Base-by-base conservation (phyloP, 352 stramenopile genomes). In the Pythium utonaiense region DNA sequence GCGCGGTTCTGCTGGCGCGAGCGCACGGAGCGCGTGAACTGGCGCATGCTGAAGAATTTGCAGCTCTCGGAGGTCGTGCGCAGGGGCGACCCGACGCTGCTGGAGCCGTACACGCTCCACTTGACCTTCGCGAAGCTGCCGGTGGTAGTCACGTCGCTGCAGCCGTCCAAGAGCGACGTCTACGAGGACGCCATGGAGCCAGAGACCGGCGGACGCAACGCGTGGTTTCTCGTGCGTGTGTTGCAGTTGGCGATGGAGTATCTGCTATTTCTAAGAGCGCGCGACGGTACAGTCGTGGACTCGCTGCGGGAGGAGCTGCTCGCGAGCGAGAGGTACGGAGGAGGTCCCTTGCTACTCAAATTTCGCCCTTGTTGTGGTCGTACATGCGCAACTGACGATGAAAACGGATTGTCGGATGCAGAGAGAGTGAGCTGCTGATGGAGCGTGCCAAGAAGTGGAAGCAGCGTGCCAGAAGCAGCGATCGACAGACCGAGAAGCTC, bases 231-330 rank as follows among this genome's bases (percentile, higher is more conserved):
- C 14, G 72, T 88, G 65, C 78, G 78, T 5, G 47, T 89, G 34
- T 50, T 93, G 25, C 83, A 93, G 66, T 62, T 93, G 36, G 54
- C 83, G 9, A 89, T 88, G 75, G 83, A 93, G 61, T 93, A 84
- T 67, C 28, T 93, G 54, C 75, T 91, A 13, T 93, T 80, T 58
- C 74, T 89, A 63, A 66, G 83, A 1, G 67, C 79, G 7, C 61
- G 75, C 21, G 83, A 90, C 34, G 66, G 70, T 6, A 57, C 77
- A 14, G 62, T 88, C 28, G 51, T 92, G 7, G 71, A 89, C 28
- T 74, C 76, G 17, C 54, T 88, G 21, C 61, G 64, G 7, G 60
- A 86, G 34, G 75, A 92, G 57, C 63, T 89, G 31, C 28, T 54
- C 45, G 57, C 24, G 52, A 66, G 21, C 62, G 77, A 58, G 68